Percentiles rank a stretch among this genome's conserved stretches.
phyloP scores from a whole-genome alignment of 768 basidiomycete genomes.

The Lentinula raphanica region DNA sequence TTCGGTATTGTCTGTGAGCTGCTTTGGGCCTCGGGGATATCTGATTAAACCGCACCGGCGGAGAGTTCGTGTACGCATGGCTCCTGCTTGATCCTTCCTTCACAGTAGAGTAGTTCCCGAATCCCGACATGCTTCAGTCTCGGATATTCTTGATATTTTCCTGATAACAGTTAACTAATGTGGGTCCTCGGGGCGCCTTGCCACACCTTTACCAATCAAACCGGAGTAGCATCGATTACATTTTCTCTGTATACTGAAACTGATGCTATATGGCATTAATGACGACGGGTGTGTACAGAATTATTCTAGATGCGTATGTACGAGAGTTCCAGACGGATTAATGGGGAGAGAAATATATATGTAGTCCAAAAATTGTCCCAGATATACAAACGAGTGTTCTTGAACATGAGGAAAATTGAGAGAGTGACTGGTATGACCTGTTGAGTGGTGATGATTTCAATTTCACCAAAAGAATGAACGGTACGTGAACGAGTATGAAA shows the following conservation, averaged over 20 bases:
- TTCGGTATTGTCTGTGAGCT: too few species aligned
- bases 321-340: background rate
- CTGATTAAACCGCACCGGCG: background rate
- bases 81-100: background rate
- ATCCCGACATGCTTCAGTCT: background rate
- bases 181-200: background rate
- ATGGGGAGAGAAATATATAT: background rate
- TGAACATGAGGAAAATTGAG: background rate
- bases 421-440: background rate
- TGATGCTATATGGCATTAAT: background rate
- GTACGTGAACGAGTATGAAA: background rate
- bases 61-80: background rate
- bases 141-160: background rate
- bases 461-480: background rate
- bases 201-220: background rate
- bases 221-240: background rate
- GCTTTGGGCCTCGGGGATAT: background rate
- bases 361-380: background rate
- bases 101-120: too few species aligned
- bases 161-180: too few species aligned
- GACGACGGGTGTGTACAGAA: background rate
- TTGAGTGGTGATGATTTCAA: background rate
- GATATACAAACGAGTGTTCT: background rate
- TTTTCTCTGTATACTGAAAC: background rate
- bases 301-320: background rate